Evolutionary conservation across 164 flowering plant genomes (phyloP), one percentile per base, ranked within the genome.

Genomic region (Liquidambar formosana): DNA sequence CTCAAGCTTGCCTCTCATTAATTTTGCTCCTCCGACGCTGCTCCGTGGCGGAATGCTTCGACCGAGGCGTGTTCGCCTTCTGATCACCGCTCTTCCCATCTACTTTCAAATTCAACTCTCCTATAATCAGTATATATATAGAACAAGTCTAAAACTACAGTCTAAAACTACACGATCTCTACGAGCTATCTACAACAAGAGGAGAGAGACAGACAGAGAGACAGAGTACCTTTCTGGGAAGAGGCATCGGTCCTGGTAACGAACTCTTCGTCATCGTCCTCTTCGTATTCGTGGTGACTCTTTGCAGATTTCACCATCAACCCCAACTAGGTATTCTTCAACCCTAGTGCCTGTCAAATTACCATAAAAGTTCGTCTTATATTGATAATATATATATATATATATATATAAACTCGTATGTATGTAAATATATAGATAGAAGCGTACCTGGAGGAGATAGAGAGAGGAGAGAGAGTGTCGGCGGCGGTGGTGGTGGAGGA

Each of bases 31-130:
- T 78, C 23, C 90, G 77, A 6, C 86, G 81, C 79, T 88, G 93
- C 81, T 88, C 93, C 9, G 93, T 88, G 10, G 86, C 93, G 0
- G 93, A 88, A 64, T 88, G 93, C 57, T 88, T 88, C 1, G 93
- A 88, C 54, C 91, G 76, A 10, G 78, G 78, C 0, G 83, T 84
- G 70, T 54, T 80, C 25, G 86, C 81, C 73, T 83, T 86, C 16
- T 51, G 63, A 52, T 85, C 87, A 72, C 69, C 78, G 72, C 52
- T 81, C 75, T 84, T 88, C 9, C 78, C 85, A 73, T 84, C 93
- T 86, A 75, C 26, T 48, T 70, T 68, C 70, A 76, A 6, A 2
- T 2, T 33, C 41, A 6, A 33, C 41, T 33, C 41, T 6, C 41
- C 41, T 33, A 6, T 33, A 33, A 33, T 33, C 41, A 33, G 41